Evolutionary conservation across 1,139 yeast species (phyloP), one percentile per base, ranked within the genome.

Genomic region (Candida sanyaensis): DNA sequence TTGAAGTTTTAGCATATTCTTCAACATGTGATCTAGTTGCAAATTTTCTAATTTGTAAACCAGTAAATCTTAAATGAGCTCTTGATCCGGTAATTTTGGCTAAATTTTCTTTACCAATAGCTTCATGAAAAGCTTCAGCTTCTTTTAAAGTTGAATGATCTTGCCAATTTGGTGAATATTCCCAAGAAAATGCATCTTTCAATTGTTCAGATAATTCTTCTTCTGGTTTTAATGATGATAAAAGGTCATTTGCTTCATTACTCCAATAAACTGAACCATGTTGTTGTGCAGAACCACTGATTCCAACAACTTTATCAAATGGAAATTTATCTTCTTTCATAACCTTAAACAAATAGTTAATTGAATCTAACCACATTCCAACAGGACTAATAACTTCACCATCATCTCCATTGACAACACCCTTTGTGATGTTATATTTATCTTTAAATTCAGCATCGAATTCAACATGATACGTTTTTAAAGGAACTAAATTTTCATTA

Each of bases 261-360:
- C 88, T 77, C 93, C 96, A 88, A 60, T 74, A 91, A 1, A 91
- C 91, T 3, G 96, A 86, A 0, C 96, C 97, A 60, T 91, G 97
- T 60, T 91, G 97, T 67, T 91, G 97, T 47, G 96, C 87, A 0
- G 96, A 89, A 0, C 97, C 97, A 46, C 88, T 80, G 44, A 91
- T 77, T 1, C 89, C 92, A 37, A 58, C 71, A n/a, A 91, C 91
- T 41, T 68, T 61, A 2, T 67, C 59, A 59, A 91, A 80, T 4
- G 86, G 87, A 58, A 88, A 83, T 1, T 65, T 56, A 28, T 78
- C 78, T 1, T 60, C 44, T 50, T 73, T 69, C 84, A 89, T 81
- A 47, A 75, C 62, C 12, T 59, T 63, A 50, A 91, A 77, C 2
- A 88, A 68, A 50, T 79, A 61, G 60, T 91, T 95, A 33, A 91